Conservation (phyloP, 495 filamentous ascomycete genomes). For the Xylaria intraflava region DNA sequence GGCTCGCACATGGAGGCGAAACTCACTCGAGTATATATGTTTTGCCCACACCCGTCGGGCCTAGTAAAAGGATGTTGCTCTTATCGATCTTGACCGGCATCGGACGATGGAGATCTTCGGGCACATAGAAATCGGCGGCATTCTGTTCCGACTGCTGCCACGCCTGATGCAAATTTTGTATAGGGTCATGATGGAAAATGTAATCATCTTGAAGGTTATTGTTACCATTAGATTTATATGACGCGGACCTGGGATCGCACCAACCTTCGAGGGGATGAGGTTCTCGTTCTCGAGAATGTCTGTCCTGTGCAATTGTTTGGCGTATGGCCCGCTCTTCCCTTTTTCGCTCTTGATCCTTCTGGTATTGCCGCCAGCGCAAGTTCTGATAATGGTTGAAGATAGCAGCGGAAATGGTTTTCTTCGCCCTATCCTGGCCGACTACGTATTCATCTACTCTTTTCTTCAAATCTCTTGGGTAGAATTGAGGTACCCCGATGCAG, state of each 20-base stretch:
- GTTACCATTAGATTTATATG: slow-evolving; percentile 24
- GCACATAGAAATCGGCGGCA: slow-evolving; percentile 29
- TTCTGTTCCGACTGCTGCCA: slow-evolving; percentile 18
- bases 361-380: slow-evolving; percentile 68
- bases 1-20: background rate
- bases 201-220: slow-evolving; percentile 61
- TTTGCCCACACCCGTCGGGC: slow-evolving; percentile 93
- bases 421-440: slow-evolving; percentile 92
- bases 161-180: slow-evolving; percentile 34
- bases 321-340: slow-evolving; percentile 45
- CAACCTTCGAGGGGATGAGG: slow-evolving; percentile 45
- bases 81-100: slow-evolving; percentile 81
- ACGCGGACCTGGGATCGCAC: slow-evolving; percentile 22
- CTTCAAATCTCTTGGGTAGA: slow-evolving; percentile 81
- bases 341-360: slow-evolving; percentile 70
- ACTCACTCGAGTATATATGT: slow-evolving; percentile 80
- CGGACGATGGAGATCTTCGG: slow-evolving; percentile 39
- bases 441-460: slow-evolving; percentile 92
- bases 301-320: slow-evolving; percentile 37
- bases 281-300: slow-evolving; percentile 35
- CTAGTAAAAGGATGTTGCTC: slow-evolving; percentile 88
- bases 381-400: slow-evolving; percentile 98
- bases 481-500: slow-evolving; percentile 55
- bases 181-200: slow-evolving; percentile 61
- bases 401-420: slow-evolving; percentile 85